Evolutionary conservation across 257 asterid species (phyloP).

Genomic region (Nicotiana tomentosiformis): DNA sequence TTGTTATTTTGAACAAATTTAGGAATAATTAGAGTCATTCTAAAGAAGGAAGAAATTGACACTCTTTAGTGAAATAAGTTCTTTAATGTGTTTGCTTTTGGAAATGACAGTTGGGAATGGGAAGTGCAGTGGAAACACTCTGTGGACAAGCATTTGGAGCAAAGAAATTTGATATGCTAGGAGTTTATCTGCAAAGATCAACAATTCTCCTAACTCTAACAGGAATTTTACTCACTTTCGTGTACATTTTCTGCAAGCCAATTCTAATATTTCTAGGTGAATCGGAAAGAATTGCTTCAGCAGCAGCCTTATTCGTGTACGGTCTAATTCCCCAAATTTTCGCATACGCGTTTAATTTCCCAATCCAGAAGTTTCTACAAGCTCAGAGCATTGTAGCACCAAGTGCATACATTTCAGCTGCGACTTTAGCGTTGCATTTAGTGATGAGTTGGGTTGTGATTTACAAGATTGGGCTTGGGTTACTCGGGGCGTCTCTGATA

Average conservation of each 20-base stretch:
- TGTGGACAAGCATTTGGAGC: slow-evolving; percentile 25
- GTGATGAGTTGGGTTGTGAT: slow-evolving; percentile 2
- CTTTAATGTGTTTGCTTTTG: background rate
- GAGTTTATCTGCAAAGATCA: slow-evolving; percentile 16
- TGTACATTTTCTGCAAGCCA: slow-evolving; percentile 6
- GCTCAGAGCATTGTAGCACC: slow-evolving; percentile 16
- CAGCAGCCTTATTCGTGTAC: slow-evolving; percentile 9
- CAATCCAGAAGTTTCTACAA: slow-evolving; percentile 14
- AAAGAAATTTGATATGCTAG: slow-evolving; percentile 7
- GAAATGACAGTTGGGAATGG: slow-evolving; percentile 18
- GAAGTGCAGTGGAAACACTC: slow-evolving; percentile 22
- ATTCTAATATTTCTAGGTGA: slow-evolving; percentile 10
- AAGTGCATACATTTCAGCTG: slow-evolving; percentile 9
- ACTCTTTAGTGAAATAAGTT: background rate
- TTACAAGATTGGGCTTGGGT: slow-evolving; percentile 9
- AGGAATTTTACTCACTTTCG: background rate
- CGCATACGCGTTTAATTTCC: slow-evolving; percentile 9
- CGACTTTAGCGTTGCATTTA: background rate
- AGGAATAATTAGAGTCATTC: background rate
- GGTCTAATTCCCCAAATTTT: slow-evolving; percentile 16
- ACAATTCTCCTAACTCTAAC: slow-evolving; percentile 9
- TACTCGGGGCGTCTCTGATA: slow-evolving; percentile 3
- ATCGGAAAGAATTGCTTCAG: slow-evolving; percentile 9
- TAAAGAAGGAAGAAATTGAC: background rate
- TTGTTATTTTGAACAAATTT: background rate